phyloP scores from a whole-genome alignment of 805 yeast species.

The Candida coleopterorum region DNA sequence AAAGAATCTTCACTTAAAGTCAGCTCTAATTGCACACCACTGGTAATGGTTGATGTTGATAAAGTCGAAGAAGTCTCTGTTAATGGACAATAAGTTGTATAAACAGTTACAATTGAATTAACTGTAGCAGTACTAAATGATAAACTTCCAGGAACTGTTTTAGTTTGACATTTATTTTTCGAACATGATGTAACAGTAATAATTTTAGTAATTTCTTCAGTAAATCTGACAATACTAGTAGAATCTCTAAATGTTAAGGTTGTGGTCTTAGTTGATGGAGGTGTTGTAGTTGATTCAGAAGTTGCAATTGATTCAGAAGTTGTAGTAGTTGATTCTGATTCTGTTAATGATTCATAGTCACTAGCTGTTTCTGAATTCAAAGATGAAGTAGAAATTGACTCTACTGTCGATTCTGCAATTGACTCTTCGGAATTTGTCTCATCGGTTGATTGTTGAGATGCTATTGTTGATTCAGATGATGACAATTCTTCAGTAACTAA shows the following conservation, averaged over 20 bases:
- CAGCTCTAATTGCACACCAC: too few species aligned
- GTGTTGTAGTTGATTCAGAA: not conserved
- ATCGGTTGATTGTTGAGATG: not conserved
- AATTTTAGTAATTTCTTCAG: constrained; percentile 19
- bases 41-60: not conserved
- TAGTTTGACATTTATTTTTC: constrained; percentile 26
- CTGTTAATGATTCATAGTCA: not conserved
- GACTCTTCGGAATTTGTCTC: too few species aligned
- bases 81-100: constrained; percentile 34
- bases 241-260: not conserved
- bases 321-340: too few species aligned
- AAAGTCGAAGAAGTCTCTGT: constrained; percentile 12
- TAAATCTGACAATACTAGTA: constrained; percentile 10
- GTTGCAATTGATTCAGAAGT: not conserved
- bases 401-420: too few species aligned
- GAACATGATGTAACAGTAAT: constrained; percentile 34
- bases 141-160: constrained; percentile 24
- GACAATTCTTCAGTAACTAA: not conserved
- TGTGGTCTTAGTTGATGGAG: not conserved
- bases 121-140: constrained; percentile 22
- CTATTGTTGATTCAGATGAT: not conserved
- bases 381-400: too few species aligned
- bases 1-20: too few species aligned
- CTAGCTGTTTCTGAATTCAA: too few species aligned
- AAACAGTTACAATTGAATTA: constrained; percentile 21